Conservation (phyloP, 73 alveolate species). For the Stentor coeruleus region DNA sequence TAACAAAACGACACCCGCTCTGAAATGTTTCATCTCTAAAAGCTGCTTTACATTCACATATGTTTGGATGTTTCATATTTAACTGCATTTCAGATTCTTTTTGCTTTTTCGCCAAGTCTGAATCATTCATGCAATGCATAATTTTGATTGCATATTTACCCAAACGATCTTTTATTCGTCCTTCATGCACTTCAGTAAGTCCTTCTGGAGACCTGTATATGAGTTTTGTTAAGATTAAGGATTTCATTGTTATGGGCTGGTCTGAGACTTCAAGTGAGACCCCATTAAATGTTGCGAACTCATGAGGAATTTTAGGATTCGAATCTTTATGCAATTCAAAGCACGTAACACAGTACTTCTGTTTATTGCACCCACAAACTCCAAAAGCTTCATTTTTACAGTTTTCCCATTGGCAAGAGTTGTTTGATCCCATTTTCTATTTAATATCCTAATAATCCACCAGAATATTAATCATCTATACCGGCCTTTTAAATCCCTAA, state of each 20-base stretch:
- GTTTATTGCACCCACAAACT: neutral
- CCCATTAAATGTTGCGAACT: neutral
- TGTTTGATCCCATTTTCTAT: constrained; percentile 4
- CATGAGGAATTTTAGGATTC: neutral
- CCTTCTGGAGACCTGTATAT: constrained; percentile 26
- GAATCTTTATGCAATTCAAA: neutral
- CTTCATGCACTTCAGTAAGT: constrained; percentile 4
- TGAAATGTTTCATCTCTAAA: neutral
- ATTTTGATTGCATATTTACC: constrained; percentile 20
- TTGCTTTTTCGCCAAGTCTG: constrained; percentile 12
- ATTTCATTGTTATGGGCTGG: neutral
- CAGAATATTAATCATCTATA: too few species aligned
- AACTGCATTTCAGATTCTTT: constrained; percentile 12
- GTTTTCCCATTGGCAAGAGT: neutral
- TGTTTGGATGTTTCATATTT: constrained; percentile 3
- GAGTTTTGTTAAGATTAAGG: neutral
- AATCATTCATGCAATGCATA: neutral
- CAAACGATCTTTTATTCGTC: neutral
- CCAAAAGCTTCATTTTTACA: neutral
- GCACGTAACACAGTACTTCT: neutral
- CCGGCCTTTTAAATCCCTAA: too few species aligned
- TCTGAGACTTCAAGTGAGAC: neutral
- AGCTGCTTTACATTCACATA: constrained; percentile 4
- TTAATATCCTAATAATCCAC: too few species aligned
- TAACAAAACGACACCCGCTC: neutral